A percentile compares a stretch with the other conserved stretches of the same genome.
Conservation (phyloP, 139 green algal genomes). For the Picochlorum sp. region DNA sequence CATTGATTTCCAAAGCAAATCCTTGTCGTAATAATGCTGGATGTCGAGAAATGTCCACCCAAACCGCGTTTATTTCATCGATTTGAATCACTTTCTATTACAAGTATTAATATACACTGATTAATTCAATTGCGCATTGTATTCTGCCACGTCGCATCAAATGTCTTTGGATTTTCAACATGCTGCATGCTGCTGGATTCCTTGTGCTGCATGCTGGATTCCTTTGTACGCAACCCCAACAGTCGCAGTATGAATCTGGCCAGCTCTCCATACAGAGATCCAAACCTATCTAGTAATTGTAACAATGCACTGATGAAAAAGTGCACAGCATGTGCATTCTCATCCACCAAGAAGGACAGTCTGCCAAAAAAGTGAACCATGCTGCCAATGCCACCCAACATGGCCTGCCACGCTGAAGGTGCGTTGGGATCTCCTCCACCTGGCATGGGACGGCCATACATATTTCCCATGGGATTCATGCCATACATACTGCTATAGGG, state of each 20-base stretch:
- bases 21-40: neutral
- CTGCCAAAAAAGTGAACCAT: conserved; percentile 91
- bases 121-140: no score
- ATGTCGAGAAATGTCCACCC: no score
- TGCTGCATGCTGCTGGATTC: no score
- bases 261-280: conserved; percentile 90
- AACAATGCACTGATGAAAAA: conserved; percentile 96
- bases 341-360: conserved; percentile 93
- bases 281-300: conserved; percentile 86
- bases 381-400: conserved; percentile 36
- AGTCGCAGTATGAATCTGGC: conserved; percentile 86
- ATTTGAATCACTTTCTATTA: no score
- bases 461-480: conserved; percentile 24
- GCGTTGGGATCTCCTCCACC: conserved; percentile 33
- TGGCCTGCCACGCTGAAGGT: conserved; percentile 66
- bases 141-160: no score
- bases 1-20: neutral
- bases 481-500: neutral
- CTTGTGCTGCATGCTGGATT: no score
- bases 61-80: no score
- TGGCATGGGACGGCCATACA: conserved; percentile 39
- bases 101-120: no score
- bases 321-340: conserved; percentile 96
- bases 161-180: no score
- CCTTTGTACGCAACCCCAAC: conserved; percentile 44